These are phyloP conservation scores for Pseudevernia furfuracea DNA, from an alignment of 495 filamentous ascomycete genomes.

Conservation along the genomic window DNA sequence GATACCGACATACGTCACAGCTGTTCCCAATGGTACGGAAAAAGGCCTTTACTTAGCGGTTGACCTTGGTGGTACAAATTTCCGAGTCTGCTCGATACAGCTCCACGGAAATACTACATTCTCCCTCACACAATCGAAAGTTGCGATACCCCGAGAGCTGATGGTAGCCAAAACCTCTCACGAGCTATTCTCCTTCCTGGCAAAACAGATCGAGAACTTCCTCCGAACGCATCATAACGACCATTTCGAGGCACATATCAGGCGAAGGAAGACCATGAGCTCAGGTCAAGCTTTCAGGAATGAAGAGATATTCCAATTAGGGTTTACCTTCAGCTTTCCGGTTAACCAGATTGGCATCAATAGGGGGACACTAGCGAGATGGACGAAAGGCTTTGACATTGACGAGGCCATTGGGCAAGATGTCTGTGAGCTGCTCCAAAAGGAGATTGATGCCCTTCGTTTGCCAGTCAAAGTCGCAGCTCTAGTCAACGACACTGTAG, in stretches of 20 bases:
- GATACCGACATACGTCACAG: conserved; percentile 94
- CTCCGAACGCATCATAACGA: conserved; percentile 80
- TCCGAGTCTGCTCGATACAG: conserved; percentile 90
- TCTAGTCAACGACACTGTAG: conserved; percentile 94
- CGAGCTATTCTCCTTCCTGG: conserved; percentile 88
- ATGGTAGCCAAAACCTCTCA: conserved; percentile 83
- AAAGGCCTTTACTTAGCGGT: conserved; percentile 96
- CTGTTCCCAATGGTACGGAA: conserved; percentile 93
- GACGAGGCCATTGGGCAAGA: conserved; percentile 87
- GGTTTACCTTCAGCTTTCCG: conserved; percentile 97
- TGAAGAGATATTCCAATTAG: conserved; percentile 76
- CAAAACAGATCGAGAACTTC: conserved; percentile 83
- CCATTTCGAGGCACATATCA: conserved; percentile 67
- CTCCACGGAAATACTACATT: conserved; percentile 90
- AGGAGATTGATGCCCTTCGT: conserved; percentile 78
- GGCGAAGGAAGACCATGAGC: conserved; percentile 49
- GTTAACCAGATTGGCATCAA: conserved; percentile 92
- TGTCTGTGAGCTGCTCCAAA: conserved; percentile 81
- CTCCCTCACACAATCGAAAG: conserved; percentile 82
- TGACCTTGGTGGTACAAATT: conserved; percentile 94
- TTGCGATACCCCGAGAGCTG: conserved; percentile 77
- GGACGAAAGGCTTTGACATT: conserved; percentile 99
- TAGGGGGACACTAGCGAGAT: conserved; percentile 82
- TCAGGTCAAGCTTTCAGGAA: conserved; percentile 47
- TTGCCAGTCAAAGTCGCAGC: conserved; percentile 90